Conservation (phyloP, 2,329 filamentous ascomycete species). For the Penicillium olsonii region DNA sequence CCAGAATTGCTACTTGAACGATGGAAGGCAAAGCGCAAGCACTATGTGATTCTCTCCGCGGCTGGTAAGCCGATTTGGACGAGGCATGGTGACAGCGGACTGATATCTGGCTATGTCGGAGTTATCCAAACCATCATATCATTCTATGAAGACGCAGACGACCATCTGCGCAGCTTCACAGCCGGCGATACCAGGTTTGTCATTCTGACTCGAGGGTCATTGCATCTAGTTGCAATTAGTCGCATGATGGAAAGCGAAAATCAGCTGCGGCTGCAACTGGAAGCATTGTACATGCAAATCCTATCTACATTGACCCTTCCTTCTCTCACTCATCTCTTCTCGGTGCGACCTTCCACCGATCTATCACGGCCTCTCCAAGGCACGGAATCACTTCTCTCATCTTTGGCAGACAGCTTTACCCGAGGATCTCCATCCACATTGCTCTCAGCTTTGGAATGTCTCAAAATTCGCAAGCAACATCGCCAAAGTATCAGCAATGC, state of each 20-base stretch:
- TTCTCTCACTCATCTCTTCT: slow-evolving; percentile 82
- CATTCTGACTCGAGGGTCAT: slow-evolving; percentile 76
- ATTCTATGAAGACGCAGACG: slow-evolving; percentile 81
- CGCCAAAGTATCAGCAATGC: slow-evolving; percentile 83
- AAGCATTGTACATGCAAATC: slow-evolving; percentile 97
- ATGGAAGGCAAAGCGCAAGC: slow-evolving; percentile 93
- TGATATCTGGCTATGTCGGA: slow-evolving; percentile 92
- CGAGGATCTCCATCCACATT: slow-evolving; percentile 86
- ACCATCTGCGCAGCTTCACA: slow-evolving; percentile 78
- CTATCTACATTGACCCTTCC: slow-evolving; percentile 91
- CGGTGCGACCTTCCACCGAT: slow-evolving; percentile 88
- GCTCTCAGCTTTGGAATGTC: slow-evolving; percentile 85
- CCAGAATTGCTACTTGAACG: slow-evolving; percentile 58
- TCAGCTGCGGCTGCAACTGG: slow-evolving; percentile 83
- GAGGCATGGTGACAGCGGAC: slow-evolving; percentile 82
- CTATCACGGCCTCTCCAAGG: slow-evolving; percentile 85
- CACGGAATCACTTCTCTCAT: slow-evolving; percentile 86
- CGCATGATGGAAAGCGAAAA: slow-evolving; percentile 87
- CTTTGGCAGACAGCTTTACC: slow-evolving; percentile 91
- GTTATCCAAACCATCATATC: slow-evolving; percentile 97
- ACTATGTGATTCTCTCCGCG: slow-evolving; percentile 94
- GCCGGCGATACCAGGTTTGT: slow-evolving; percentile 87
- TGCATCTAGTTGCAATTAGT: slow-evolving; percentile 93
- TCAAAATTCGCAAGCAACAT: slow-evolving; percentile 88
- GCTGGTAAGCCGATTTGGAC: slow-evolving; percentile 98